Base-by-base conservation (phyloP, 2,329 filamentous ascomycete genomes). In the Parafenestella ontariensis region DNA sequence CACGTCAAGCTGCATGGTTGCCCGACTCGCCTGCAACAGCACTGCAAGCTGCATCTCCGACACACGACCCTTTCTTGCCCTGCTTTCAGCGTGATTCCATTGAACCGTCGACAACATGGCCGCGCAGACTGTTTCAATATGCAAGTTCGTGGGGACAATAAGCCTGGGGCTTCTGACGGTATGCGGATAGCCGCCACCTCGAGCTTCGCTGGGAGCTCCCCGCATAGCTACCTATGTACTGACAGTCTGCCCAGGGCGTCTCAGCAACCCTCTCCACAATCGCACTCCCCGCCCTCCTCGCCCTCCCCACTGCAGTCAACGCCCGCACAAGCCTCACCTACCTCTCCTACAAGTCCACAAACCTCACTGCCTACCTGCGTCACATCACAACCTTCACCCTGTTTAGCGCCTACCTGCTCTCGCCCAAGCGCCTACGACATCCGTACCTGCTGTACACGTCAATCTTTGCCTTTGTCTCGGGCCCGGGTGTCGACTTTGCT, bases 121-220 rank as follows among this genome's bases (percentile, higher is more conserved):
- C 85, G 82, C 86, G 66, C 86, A 84, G 67, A 87, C 87, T 71
- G 82, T 96, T 71, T 88, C 91, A 51, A 79, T 89, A 76, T 87
- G 90, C 80, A 97, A 98, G 81, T 96, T 97, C 76, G 89, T 97
- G 65, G 94, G 94, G 71, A 96, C 92, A 46, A 86, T 96, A 64
- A 94, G 90, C 68, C 84, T 97, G 53, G 94, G 94, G 60, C 84
- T 97, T 52, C 79, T 96, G 76, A 96, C 92, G 55, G 92, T 96
- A 85, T 70, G 89, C 81, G 56, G 42, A 17, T 28, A 51, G 23
- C 54, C 70, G 65, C 64, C 59, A 55, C 56, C 46, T 45, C 48
- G 37, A 28, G 31, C 39, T 21, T 41, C 42, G 44, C 50, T 23
- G 36, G 20, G 13, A 52, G 48, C 49, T 46, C 45, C 45, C 49